Percentiles rank a stretch among this genome's conserved stretches.
Conservation (phyloP, 352 stramenopile genomes). For the Thalassiosira mediterranea region DNA sequence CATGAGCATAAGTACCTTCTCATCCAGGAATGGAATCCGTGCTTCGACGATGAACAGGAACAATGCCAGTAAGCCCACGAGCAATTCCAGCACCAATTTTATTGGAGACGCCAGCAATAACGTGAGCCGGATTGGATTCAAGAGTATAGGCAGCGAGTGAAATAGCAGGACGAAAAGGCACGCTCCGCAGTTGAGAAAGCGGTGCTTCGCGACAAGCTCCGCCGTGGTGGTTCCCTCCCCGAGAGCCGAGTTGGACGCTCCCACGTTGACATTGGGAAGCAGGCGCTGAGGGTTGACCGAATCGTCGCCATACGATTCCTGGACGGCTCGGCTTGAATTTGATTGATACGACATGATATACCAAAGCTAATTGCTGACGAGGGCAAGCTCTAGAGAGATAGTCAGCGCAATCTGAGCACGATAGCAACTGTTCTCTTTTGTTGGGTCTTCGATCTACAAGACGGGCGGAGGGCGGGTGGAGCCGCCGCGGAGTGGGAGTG, state of each 20-base stretch:
- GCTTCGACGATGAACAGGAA: slow-evolving; percentile 24
- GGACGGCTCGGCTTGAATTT: slow-evolving; percentile 5
- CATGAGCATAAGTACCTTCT: slow-evolving; percentile 26
- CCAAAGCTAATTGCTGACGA: too few relatives aligned
- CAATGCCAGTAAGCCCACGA: slow-evolving; percentile 19
- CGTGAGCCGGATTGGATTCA: slow-evolving; percentile 42
- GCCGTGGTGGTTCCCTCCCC: slow-evolving; percentile 36
- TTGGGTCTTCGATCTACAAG: too few relatives aligned
- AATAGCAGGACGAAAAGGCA: slow-evolving; percentile 38
- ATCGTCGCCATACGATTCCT: slow-evolving; percentile 22
- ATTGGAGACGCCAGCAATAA: slow-evolving; percentile 27
- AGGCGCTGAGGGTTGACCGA: not conserved
- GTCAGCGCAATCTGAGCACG: too few relatives aligned
- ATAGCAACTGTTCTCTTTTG: too few relatives aligned
- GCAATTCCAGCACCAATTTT: slow-evolving; percentile 21
- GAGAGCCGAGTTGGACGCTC: slow-evolving; percentile 40
- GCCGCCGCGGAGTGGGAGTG: too few relatives aligned
- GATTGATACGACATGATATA: slow-evolving; percentile 25
- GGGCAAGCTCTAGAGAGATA: too few relatives aligned
- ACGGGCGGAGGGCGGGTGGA: too few relatives aligned
- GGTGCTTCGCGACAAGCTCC: slow-evolving; percentile 33
- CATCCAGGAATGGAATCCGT: slow-evolving; percentile 29
- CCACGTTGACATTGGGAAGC: slow-evolving; percentile 27
- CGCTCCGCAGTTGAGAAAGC: slow-evolving; percentile 37
- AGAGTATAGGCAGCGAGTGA: slow-evolving; percentile 17